Conservation (phyloP, 768 basidiomycete genomes). For the Collybiopsis luxurians region DNA sequence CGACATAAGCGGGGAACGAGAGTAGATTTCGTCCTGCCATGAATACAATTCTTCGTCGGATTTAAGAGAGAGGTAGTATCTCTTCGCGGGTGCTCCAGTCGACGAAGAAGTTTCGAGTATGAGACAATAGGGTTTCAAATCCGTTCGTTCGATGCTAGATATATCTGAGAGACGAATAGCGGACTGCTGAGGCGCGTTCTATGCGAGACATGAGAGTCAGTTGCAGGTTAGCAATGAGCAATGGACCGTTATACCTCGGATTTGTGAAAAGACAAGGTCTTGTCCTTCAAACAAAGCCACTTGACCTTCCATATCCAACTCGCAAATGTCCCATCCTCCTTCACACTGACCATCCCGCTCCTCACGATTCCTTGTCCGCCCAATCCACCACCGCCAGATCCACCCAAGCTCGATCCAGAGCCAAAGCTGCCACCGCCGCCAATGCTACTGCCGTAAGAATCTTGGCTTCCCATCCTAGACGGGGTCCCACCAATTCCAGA, state of each 20-base stretch:
- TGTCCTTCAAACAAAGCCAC: slow-evolving; percentile 85
- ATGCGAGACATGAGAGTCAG: slow-evolving; percentile 1
- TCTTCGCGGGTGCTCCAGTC: slow-evolving; percentile 56
- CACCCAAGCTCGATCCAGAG: not conserved
- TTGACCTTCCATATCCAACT: slow-evolving; percentile 91
- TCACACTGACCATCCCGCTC: slow-evolving; percentile 76
- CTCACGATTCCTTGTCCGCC: slow-evolving; percentile 49
- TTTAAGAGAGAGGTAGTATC: slow-evolving; percentile 79
- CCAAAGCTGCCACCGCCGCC: slow-evolving; percentile 18
- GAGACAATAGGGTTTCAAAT: slow-evolving; percentile 93
- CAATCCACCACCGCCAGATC: not conserved
- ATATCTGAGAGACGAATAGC: slow-evolving; percentile 74
- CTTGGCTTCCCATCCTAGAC: slow-evolving; percentile 33
- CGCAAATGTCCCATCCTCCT: slow-evolving; percentile 87
- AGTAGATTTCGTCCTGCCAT: slow-evolving; percentile 98
- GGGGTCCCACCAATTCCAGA: slow-evolving; percentile 83
- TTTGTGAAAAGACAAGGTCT: slow-evolving; percentile 80
- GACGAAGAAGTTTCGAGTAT: slow-evolving; percentile 59
- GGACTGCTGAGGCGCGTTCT: slow-evolving; percentile 58
- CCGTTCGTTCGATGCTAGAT: slow-evolving; percentile 84
- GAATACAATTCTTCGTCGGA: slow-evolving; percentile 96
- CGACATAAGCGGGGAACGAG: slow-evolving; percentile 79
- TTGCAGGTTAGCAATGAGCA: too few species aligned
- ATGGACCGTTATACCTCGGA: slow-evolving; percentile 65
- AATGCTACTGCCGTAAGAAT: slow-evolving; percentile 27